Base-by-base conservation (phyloP, 306 rosid genomes). In the Rosa chinensis region DNA sequence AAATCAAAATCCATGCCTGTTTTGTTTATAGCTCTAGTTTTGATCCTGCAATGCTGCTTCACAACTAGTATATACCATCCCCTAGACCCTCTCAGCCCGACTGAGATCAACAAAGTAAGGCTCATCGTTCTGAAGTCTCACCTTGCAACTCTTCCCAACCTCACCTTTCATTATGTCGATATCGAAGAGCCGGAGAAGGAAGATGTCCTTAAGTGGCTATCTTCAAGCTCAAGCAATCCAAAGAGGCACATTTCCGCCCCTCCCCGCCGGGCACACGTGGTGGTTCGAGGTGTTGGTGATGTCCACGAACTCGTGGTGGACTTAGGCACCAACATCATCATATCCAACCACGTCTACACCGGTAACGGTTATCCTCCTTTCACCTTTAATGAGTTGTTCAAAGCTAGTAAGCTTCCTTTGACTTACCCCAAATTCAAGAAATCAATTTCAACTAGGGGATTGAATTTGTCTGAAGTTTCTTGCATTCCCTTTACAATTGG, bases 301-400 rank as follows among this genome's bases (percentile, higher is more conserved):
- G 87, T 92, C 5, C 94, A 87, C 44, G 93, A 88, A 71, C 91
- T 94, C 49, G 76, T 90, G 10, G 80, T 92, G 25, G 92, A 94
- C 89, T 68, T 94, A 52, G 66, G 82, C 64, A 84, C 45, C 48
- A 72, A 80, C 18, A 87, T 90, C 14, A 76, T 94, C 80, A 75
- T 39, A 58, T 90, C 93, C 2, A 83, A 91, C 62, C 84, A 80
- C 39, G 76, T 88, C 86, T 81, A 88, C 86, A 85, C 69, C 1
- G 97, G 97, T 55, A 83, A 85, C 71, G 98, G 98, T 16, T 86
- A 83, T 82, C 98, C 98, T 59, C 97, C 98, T 55, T 74, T 88
- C 10, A 85, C 92, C 62, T 94, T 87, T 78, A 52, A 25, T 11
- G 94, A 94, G 87, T 94, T 94, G 48, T 76, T 86, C 82, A 76